phyloP scores from a whole-genome alignment of 1,284 basidiomycete species.

The Rhodotorula glutinis region DNA sequence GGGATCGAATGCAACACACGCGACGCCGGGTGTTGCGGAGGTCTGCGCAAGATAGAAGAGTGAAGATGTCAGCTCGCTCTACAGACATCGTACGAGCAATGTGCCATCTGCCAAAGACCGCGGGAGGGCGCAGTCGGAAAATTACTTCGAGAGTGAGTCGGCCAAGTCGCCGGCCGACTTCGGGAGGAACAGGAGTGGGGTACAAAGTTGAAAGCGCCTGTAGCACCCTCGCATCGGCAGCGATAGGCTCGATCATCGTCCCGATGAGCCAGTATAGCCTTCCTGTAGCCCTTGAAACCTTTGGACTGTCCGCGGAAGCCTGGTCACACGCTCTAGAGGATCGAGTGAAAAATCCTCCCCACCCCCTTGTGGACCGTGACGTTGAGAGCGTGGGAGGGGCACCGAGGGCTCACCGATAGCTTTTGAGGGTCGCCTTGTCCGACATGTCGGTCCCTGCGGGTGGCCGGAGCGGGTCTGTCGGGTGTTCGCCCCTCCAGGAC shows the following conservation, averaged over 20 bases:
- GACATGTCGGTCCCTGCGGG: background rate
- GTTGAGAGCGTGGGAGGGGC: background rate
- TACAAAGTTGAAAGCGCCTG: background rate
- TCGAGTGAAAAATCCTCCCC: background rate
- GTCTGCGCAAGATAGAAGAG: slow-evolving; percentile 8
- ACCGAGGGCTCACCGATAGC: slow-evolving; percentile 11
- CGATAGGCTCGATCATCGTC: background rate
- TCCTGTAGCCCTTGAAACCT: background rate
- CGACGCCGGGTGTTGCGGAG: slow-evolving; percentile 39
- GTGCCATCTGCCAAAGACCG: too few species aligned
- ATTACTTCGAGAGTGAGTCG: background rate
- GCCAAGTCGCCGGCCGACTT: background rate
- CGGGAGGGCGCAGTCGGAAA: too few species aligned
- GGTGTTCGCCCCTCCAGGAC: slow-evolving; percentile 13
- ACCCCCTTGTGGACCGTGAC: background rate
- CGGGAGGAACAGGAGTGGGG: slow-evolving; percentile 3
- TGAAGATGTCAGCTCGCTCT: background rate
- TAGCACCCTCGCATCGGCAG: background rate
- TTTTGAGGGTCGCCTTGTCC: slow-evolving; percentile 14
- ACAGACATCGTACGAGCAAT: too few species aligned
- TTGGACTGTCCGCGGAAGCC: too few species aligned
- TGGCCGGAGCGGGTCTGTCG: slow-evolving; percentile 21
- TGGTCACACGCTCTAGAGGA: background rate
- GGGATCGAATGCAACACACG: slow-evolving; percentile 39
- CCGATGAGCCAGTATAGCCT: background rate